phyloP scores from a whole-genome alignment of 148 eudicot genomes.

The Chenopodium berlandieri region DNA sequence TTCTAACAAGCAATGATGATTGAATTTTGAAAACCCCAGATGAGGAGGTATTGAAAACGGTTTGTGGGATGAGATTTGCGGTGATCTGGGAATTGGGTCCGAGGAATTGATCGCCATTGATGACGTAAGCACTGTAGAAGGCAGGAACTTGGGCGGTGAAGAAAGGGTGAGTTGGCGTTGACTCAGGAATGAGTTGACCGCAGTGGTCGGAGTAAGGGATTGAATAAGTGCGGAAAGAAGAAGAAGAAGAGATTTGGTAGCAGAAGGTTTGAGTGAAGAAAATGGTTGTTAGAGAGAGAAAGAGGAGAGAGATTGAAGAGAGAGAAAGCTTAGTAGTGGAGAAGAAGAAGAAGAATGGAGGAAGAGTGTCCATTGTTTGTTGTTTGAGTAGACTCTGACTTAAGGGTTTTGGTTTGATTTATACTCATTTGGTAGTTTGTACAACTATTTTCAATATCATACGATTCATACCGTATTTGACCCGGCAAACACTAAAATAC shows the following conservation, averaged over 20 bases:
- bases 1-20: conserved; percentile 22
- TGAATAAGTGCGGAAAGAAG: background rate
- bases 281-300: conserved; percentile 1
- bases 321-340: background rate
- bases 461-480: too few species aligned
- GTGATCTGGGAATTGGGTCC: conserved; percentile 21
- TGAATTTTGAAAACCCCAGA: conserved; percentile 36
- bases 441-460: too few species aligned
- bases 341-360: background rate
- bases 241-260: background rate
- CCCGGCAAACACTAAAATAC: too few species aligned
- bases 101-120: conserved; percentile 26
- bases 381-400: background rate
- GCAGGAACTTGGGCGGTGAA: conserved; percentile 25
- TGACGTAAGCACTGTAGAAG: conserved; percentile 35
- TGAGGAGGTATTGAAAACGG: conserved; percentile 33
- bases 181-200: conserved; percentile 37
- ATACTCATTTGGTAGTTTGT: too few species aligned
- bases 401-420: too few species aligned
- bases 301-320: background rate
- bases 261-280: background rate
- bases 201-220: conserved; percentile 53
- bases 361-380: conserved; percentile 12
- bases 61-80: conserved; percentile 26
- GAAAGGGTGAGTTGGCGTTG: conserved; percentile 20